Conservation (phyloP, 371 early-diverging fungal genomes). For the Rhizopus stolonifer region DNA sequence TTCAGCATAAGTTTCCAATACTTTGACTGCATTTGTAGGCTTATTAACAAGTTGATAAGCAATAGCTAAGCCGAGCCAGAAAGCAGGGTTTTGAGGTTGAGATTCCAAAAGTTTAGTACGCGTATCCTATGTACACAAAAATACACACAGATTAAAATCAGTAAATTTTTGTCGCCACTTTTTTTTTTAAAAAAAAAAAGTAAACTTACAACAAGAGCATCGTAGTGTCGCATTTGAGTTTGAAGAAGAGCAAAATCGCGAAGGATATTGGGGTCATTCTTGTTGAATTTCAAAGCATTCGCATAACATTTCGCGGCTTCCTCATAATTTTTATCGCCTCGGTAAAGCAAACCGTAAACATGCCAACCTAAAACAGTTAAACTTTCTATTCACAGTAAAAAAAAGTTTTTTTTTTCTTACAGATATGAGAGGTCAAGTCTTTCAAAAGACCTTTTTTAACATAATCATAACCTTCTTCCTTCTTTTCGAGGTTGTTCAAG, state of each 20-base stretch:
- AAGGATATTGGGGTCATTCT: conserved; percentile 90
- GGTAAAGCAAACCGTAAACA: conserved; percentile 89
- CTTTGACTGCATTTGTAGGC: conserved; percentile 72
- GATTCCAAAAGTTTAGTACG: conserved; percentile 69
- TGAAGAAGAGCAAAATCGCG: conserved; percentile 87
- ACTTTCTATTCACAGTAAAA: neutral
- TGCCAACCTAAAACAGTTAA: conserved; percentile 81
- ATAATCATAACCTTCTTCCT: conserved; percentile 88
- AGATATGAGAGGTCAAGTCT: conserved; percentile 83
- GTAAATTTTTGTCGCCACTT: neutral
- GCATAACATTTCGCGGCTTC: conserved; percentile 93
- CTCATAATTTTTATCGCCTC: conserved; percentile 90
- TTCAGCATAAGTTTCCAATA: conserved; percentile 70
- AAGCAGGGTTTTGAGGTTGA: conserved; percentile 67
- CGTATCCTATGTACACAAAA: conserved; percentile 51
- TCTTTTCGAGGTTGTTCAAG: conserved; percentile 81
- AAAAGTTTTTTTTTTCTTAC: conserved; percentile 45
- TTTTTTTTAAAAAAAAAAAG: neutral
- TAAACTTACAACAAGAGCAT: conserved; percentile 67
- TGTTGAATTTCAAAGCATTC: conserved; percentile 86
- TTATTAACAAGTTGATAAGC: conserved; percentile 82
- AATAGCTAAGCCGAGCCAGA: conserved; percentile 87
- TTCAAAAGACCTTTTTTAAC: conserved; percentile 84
- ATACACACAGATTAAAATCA: too few relatives aligned
- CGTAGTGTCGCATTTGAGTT: conserved; percentile 88